phyloP scores from a whole-genome alignment of 2,329 filamentous ascomycete genomes.

The Colletotrichum tropicale region DNA sequence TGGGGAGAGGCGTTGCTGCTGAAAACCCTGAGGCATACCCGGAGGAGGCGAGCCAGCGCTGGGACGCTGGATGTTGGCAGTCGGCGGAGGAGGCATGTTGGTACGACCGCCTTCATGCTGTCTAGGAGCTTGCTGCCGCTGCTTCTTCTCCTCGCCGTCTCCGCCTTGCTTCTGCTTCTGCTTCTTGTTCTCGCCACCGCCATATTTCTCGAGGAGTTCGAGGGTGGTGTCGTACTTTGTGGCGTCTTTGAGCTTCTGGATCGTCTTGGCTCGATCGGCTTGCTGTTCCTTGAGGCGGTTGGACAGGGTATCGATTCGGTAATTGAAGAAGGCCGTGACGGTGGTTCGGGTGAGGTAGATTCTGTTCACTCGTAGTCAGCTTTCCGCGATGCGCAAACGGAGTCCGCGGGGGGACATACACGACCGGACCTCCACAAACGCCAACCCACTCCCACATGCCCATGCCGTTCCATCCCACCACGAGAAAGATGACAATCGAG shows the following conservation, averaged over 20 bases:
- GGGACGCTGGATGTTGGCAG: slow-evolving; percentile 63
- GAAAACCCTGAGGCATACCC: not conserved
- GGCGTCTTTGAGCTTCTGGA: slow-evolving; percentile 91
- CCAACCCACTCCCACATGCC: slow-evolving; percentile 78
- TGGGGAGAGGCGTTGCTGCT: slow-evolving; percentile 24
- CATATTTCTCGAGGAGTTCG: slow-evolving; percentile 93
- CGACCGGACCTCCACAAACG: slow-evolving; percentile 76
- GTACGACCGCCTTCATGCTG: slow-evolving; percentile 43
- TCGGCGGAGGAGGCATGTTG: slow-evolving; percentile 61
- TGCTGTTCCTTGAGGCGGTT: slow-evolving; percentile 75
- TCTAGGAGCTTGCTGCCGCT: slow-evolving; percentile 22
- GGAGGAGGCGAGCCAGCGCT: slow-evolving; percentile 32
- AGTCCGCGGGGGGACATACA: slow-evolving; percentile 55
- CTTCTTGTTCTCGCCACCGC: slow-evolving; percentile 63
- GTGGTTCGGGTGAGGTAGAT: slow-evolving; percentile 77
- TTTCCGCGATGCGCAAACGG: not conserved
- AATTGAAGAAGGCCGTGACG: slow-evolving; percentile 77
- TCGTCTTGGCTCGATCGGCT: slow-evolving; percentile 82
- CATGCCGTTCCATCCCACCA: slow-evolving; percentile 84
- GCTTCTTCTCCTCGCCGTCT: slow-evolving; percentile 31
- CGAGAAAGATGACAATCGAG: slow-evolving; percentile 79
- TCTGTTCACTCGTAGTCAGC: slow-evolving; percentile 44
- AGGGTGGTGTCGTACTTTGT: slow-evolving; percentile 97
- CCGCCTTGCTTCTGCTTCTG: slow-evolving; percentile 31
- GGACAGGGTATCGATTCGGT: slow-evolving; percentile 75